These are phyloP conservation scores for Naganishia onofrii DNA, from an alignment of 768 basidiomycete species.

Conservation along the genomic window DNA sequence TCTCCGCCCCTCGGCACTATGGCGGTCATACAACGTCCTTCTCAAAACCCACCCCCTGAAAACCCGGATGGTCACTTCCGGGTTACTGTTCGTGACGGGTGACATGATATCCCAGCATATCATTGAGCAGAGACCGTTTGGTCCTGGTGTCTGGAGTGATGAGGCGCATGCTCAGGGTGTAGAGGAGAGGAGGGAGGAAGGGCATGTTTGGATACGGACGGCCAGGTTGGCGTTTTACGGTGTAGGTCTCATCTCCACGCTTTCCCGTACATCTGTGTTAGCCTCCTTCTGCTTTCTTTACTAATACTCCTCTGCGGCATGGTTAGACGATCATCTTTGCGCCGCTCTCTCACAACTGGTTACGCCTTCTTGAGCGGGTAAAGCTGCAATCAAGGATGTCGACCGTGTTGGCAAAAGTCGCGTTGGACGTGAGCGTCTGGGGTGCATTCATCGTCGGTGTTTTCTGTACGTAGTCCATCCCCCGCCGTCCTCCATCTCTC, in stretches of 20 bases:
- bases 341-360: constrained; percentile 48
- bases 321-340: constrained; percentile 43
- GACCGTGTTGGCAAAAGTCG: constrained; percentile 39
- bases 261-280: not conserved
- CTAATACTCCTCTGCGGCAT: constrained; percentile 28
- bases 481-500: no score
- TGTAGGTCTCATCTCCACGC: not conserved
- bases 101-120: constrained; percentile 47
- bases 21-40: not conserved
- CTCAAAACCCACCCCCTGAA: constrained; percentile 36
- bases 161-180: not conserved
- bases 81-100: constrained; percentile 40
- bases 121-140: constrained; percentile 40
- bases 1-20: not conserved
- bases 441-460: constrained; percentile 42
- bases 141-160: constrained; percentile 13
- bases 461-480: constrained; percentile 21
- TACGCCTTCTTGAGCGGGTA: constrained; percentile 38
- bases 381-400: constrained; percentile 31
- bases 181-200: not conserved
- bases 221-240: constrained; percentile 41
- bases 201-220: constrained; percentile 37
- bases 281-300: constrained; percentile 13
- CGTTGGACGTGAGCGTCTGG: constrained; percentile 43
- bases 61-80: constrained; percentile 48